Evolutionary conservation across 768 basidiomycete genomes (phyloP), one percentile per base, ranked within the genome.

Genomic region (Mycena galericulata): DNA sequence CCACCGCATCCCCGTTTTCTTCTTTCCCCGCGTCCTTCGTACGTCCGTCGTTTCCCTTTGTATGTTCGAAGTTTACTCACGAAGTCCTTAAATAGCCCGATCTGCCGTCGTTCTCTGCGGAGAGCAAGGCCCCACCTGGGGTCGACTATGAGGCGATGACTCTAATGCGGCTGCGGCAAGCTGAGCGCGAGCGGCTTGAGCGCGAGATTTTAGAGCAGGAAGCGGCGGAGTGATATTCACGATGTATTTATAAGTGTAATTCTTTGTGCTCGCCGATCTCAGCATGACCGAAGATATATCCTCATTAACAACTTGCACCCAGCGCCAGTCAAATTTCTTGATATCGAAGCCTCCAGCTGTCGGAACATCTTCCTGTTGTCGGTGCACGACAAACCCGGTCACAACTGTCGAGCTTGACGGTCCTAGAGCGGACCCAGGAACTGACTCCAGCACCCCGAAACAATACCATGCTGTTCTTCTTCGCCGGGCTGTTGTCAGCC

Each of bases 61-160:
- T n/a, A n/a, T n/a, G n/a, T 18, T 40, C 47, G 30, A 36, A 22
- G 49, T 65, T 59, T 58, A 53, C 65, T 75, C 3, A 76, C 38
- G 22, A 24, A 17, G 30, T 40, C 32, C 47, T 58, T 40, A 24
- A n/a, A n/a, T 41, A 79, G 77, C 73, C 79, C 18, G 73, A 79
- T 54, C 54, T 81, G 65, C 73, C 80, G 73, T 65, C 69, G 12
- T 62, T 60, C n/a, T 54, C 57, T 46, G 38, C 41, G 0, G 63
- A 67, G 75, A 20, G 45, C 73, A n/a, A 76, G 74, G 24, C 78
- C n/a, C 54, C 75, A 22, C 74, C 82, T 14, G 86, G 86, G 2
- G 71, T 95, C 53, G 92, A 95, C 75, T 96, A 91, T 62, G 94
- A 95, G 78, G 88, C 90, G 3, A 74, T 95, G 66, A 95, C 93